Evolutionary conservation across 805 yeast species (phyloP), one percentile per base, ranked within the genome.

Genomic region (Ogataea angusta): DNA sequence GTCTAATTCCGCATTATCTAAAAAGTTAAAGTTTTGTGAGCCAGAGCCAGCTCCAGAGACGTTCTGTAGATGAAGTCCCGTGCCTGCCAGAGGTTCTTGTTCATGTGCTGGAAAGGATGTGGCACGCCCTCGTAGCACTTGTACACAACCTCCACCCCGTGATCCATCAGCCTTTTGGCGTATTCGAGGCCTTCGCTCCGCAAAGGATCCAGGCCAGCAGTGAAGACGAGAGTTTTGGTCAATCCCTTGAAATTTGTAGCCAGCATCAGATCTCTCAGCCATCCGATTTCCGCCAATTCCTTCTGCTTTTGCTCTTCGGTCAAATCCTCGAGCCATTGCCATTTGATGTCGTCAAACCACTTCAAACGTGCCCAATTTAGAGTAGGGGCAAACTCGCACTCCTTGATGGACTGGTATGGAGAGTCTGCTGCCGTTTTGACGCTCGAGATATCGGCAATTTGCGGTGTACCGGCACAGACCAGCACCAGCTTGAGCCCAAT

Each of bases 21-120:
- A 24, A 35, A 36, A 15, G 33, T 36, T 13, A 45, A 24, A 23
- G 51, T 47, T 14, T 33, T 34, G 27, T 59, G 65, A 2, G 64
- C 63, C n/a, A 56, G 17, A 3, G 57, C 56, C n/a, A 59, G 35
- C 36, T 60, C 62, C 29, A 34, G 46, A 2, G 64, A 57, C 2
- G 63, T 60, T 28, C 50, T 42, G 39, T 54, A 47, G 38, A 59
- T 60, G 36, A 48, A 60, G 25, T 53, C 54, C 3, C 46, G 37
- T 8, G 64, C 66, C 36, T 60, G 64, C 59, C 61, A 52, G 25
- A 60, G 46, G 14, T 39, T 43, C 21, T 54, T 52, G 45, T 61
- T 62, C 66, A 61, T 61, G 35, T 61, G 64, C 59, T 59, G 55
- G 43, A 60, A 61, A 2, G 63, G 62, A 45, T 61, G 65, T 5